These are phyloP conservation scores for Naganishia albida DNA, from an alignment of 1,284 basidiomycete genomes.

Conservation along the genomic window DNA sequence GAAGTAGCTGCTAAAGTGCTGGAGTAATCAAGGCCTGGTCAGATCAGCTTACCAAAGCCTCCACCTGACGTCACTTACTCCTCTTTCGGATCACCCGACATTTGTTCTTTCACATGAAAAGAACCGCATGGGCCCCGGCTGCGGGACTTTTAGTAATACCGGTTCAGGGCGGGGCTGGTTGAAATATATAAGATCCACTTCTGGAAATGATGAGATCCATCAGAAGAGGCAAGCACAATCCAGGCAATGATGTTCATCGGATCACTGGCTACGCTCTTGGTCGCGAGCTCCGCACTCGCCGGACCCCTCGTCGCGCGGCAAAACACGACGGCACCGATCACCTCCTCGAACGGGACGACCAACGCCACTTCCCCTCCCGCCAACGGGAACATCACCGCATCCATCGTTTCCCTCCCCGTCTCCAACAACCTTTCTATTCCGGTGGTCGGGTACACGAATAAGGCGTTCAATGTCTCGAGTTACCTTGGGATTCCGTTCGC, in stretches of 20 bases:
- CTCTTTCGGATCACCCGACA: too few relatives aligned
- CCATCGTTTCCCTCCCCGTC: conserved; percentile 1
- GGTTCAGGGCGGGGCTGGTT: too few relatives aligned
- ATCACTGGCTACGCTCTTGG: not conserved
- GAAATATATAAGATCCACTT: too few relatives aligned
- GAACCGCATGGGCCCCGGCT: too few relatives aligned
- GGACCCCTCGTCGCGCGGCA: conserved; percentile 3
- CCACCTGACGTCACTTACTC: too few relatives aligned
- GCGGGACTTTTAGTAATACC: too few relatives aligned
- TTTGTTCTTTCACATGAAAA: too few relatives aligned
- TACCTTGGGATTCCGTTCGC: conserved; percentile 68
- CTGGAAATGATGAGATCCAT: too few relatives aligned
- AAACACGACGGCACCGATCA: not conserved
- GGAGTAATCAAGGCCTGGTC: too few relatives aligned
- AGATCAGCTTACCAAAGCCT: too few relatives aligned
- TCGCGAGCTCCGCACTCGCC: not conserved
- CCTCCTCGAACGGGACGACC: not conserved
- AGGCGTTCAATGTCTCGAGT: conserved; percentile 35
- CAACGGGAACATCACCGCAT: conserved; percentile 6
- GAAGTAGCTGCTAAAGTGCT: too few relatives aligned
- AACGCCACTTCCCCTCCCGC: conserved; percentile 1
- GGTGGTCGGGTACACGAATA: conserved; percentile 14
- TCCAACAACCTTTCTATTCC: not conserved
- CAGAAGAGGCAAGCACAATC: too few relatives aligned
- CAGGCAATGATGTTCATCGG: not conserved